A percentile compares a stretch with the other conserved stretches of the same genome.
Conservation (phyloP, 73 alveolate species). For the Stentor roeselii region DNA sequence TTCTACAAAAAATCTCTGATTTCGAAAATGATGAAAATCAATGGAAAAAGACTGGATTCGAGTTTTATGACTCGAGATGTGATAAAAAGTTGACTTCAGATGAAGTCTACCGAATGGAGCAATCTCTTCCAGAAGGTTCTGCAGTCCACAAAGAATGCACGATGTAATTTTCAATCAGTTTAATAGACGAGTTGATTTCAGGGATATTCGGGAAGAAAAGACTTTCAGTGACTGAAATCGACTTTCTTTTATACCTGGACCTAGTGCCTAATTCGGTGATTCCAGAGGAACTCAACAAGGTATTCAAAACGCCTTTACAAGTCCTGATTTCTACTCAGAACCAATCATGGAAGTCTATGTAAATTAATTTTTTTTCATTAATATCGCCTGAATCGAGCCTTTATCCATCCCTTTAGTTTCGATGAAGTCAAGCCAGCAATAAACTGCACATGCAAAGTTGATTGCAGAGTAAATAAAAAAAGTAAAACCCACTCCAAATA, state of each 20-base stretch:
- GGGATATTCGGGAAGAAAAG: background rate
- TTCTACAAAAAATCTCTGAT: background rate
- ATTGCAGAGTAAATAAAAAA: background rate
- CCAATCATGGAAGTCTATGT: background rate
- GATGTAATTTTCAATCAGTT: background rate
- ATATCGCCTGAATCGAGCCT: background rate
- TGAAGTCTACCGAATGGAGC: background rate
- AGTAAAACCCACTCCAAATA: background rate
- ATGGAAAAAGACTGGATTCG: background rate
- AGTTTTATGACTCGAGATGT: background rate
- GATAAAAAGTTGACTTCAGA: slow-evolving; percentile 7
- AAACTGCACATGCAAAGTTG: background rate
- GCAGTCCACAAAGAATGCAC: background rate
- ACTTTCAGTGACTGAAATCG: background rate
- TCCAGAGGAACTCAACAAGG: background rate
- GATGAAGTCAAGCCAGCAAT: background rate
- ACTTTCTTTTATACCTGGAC: background rate
- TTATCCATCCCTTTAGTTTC: background rate
- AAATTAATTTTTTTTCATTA: background rate
- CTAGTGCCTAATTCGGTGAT: background rate
- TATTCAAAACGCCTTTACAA: background rate
- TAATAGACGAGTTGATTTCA: background rate
- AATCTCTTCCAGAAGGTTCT: background rate
- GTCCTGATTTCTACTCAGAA: background rate
- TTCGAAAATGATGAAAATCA: background rate